Evolutionary conservation across 2,329 filamentous ascomycete species (phyloP).

Genomic region (Bertia moriformis): DNA sequence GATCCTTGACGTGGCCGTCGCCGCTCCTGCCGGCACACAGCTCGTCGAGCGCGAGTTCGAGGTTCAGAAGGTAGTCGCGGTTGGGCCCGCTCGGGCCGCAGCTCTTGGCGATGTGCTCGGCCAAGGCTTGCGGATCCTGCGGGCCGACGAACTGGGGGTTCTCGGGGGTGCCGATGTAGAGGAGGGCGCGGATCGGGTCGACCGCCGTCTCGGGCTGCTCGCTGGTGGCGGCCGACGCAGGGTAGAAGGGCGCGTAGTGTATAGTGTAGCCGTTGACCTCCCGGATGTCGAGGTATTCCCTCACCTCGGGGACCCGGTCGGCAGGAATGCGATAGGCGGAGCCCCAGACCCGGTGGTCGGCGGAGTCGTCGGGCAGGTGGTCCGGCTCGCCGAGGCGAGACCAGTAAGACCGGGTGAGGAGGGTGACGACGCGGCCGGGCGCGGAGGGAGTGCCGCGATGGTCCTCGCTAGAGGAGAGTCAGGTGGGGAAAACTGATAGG

Average conservation of each 20-base stretch:
- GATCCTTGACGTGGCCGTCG: slow-evolving; percentile 72
- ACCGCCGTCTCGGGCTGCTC: too few species aligned
- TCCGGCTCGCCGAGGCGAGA: slow-evolving; percentile 57
- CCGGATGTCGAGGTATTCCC: slow-evolving; percentile 81
- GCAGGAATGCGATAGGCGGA: slow-evolving; percentile 75
- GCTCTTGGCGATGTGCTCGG: slow-evolving; percentile 65
- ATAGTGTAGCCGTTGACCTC: slow-evolving; percentile 97
- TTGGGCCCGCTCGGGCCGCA: slow-evolving; percentile 78
- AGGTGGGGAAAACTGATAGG: slow-evolving; percentile 6
- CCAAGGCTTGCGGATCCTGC: slow-evolving; percentile 64
- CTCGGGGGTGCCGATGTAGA: slow-evolving; percentile 86
- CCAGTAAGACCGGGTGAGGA: slow-evolving; percentile 78
- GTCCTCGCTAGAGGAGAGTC: slow-evolving; percentile 56
- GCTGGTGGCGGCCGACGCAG: slow-evolving; percentile 20
- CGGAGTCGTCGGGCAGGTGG: slow-evolving; percentile 41
- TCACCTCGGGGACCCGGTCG: slow-evolving; percentile 63
- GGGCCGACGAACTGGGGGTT: slow-evolving; percentile 85
- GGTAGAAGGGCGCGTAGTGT: slow-evolving; percentile 75
- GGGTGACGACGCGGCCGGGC: slow-evolving; percentile 81
- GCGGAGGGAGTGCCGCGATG: slow-evolving; percentile 80
- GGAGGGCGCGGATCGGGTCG: slow-evolving; percentile 45
- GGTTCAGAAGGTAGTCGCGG: slow-evolving; percentile 69
- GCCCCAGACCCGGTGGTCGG: slow-evolving; percentile 84
- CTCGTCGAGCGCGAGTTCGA: slow-evolving; percentile 61
- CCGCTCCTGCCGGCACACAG: slow-evolving; percentile 64